Evolutionary conservation across 257 asterid species (phyloP).

Genomic region (Przewalskia tangutica): DNA sequence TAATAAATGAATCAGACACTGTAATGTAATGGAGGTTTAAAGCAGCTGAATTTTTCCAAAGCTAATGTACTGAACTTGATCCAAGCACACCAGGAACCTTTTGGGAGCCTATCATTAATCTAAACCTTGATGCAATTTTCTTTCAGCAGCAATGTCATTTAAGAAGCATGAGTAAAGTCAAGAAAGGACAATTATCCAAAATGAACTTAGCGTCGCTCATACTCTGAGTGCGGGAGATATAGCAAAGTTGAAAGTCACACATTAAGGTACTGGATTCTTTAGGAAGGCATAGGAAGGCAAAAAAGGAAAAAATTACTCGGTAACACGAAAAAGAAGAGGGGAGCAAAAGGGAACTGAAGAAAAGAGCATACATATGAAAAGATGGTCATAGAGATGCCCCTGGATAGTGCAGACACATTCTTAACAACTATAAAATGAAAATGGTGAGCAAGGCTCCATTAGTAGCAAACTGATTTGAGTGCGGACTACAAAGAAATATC

Average conservation of each 20-base stretch:
- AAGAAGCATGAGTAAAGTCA: not conserved
- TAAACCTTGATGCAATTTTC: not conserved
- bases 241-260: not conserved
- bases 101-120: not conserved
- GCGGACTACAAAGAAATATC: not conserved
- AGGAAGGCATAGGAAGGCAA: not conserved
- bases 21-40: not conserved
- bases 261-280: not conserved
- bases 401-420: not conserved
- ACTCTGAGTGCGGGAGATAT: not conserved
- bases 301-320: not conserved
- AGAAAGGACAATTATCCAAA: not conserved
- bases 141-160: not conserved
- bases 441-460: not conserved
- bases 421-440: not conserved
- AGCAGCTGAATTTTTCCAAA: not conserved
- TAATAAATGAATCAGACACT: not conserved
- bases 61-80: not conserved
- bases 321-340: not conserved
- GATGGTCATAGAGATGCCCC: not conserved
- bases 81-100: not conserved
- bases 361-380: not conserved
- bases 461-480: not conserved
- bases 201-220: not conserved
- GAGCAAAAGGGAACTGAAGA: not conserved